Evolutionary conservation across 2,329 filamentous ascomycete species (phyloP).

Genomic region (Penicillium paneum): DNA sequence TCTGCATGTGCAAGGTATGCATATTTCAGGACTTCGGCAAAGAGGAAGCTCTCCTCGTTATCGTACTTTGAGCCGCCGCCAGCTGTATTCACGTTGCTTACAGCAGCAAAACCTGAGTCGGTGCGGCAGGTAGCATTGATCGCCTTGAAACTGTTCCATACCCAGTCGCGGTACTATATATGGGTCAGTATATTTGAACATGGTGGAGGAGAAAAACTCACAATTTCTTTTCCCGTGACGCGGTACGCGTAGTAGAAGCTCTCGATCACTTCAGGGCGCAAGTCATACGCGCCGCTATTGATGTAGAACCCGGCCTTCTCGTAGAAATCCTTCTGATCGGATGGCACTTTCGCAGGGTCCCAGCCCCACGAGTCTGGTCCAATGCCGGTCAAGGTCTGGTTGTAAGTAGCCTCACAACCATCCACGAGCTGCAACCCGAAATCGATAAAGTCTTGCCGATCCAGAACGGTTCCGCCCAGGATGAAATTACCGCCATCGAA

Average conservation of each 20-base stretch:
- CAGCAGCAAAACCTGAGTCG: conserved; percentile 64
- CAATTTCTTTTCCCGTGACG: conserved; percentile 65
- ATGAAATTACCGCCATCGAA: conserved; percentile 85
- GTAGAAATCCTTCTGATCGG: conserved; percentile 59
- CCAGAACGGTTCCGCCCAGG: conserved; percentile 70
- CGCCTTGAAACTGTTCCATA: conserved; percentile 71
- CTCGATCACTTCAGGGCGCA: conserved; percentile 79
- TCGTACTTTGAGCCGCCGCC: conserved; percentile 62
- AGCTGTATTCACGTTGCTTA: conserved; percentile 62
- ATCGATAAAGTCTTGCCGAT: conserved; percentile 63
- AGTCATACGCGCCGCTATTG: conserved; percentile 57
- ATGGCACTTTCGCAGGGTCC: conserved; percentile 52
- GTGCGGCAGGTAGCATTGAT: conserved; percentile 64
- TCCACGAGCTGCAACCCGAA: conserved; percentile 71
- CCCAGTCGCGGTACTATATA: conserved; percentile 70
- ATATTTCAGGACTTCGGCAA: conserved; percentile 86
- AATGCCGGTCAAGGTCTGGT: conserved; percentile 64
- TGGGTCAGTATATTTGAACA: conserved; percentile 7
- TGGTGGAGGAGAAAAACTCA: conserved; percentile 14
- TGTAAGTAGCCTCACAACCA: conserved; percentile 73
- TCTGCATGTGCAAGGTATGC: conserved; percentile 65
- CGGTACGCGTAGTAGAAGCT: conserved; percentile 84
- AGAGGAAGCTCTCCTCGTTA: conserved; percentile 83
- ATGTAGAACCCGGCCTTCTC: conserved; percentile 69
- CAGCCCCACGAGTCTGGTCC: conserved; percentile 72